Evolutionary conservation across 2,329 filamentous ascomycete species (phyloP), one percentile per base, ranked within the genome.

Genomic region (Zarea fungicola): DNA sequence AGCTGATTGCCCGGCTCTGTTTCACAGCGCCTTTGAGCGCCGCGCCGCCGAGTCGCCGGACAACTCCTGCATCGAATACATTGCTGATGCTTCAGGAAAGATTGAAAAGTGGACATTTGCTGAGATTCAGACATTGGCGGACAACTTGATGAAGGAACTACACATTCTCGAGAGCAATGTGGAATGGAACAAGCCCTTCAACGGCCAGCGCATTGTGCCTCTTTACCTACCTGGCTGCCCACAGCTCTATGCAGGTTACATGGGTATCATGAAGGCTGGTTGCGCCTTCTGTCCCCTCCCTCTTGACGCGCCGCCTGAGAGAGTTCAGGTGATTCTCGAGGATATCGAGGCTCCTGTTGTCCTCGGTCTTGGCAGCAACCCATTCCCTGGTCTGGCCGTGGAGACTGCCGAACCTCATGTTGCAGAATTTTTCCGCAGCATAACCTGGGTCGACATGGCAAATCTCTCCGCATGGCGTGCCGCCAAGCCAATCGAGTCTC

Each of bases 151-250:
- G 39, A 29, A 42, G 18, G 46, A 49, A 19, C 40, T 49, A 31
- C 46, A 42, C 31, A 49, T 49, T 7, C 26, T 49, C 7, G 46
- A 49, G 19, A 37, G 39, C 19, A 43, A 49, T 28, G 81, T 85
- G 13, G 57, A 63, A 11, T 70, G 69, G 23, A 76, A 85, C 52
- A 51, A 58, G 32, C 51, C 40, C 26, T 52, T 52, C 9, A 43
- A 43, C 16, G 50, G 42, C 40, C 48, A 25, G 34, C 64, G 75
- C 14, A 66, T 95, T 28, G 51, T 53, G 16, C 51, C 51, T 3
- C 36, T 53, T 6, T 51, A 51, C 37, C 43, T 53, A 7, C 43
- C 51, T n/a, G 42, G 40, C 13, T 42, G 48, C 35, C 37, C 48
- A 2, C 48, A 53, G 42, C 43, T 53, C 8, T 44, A 44, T 26